Conservation (phyloP, 257 asterid genomes). For the Misopates orontium region DNA sequence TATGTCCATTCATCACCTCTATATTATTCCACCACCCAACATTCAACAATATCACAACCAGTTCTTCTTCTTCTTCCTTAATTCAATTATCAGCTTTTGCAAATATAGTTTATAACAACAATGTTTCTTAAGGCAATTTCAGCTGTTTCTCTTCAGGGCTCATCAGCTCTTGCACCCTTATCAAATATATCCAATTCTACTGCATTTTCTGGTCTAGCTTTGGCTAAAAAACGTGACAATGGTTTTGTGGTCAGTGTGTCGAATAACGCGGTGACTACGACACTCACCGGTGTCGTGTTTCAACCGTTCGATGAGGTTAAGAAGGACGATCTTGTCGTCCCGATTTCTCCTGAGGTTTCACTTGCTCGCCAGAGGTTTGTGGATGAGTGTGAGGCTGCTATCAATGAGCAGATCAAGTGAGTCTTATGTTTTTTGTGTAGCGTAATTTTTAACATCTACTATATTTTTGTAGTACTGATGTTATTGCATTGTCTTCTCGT, state of each 20-base stretch:
- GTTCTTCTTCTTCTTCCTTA: slow-evolving; percentile 7
- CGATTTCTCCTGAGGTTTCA: slow-evolving; percentile 47
- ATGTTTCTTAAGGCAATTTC: slow-evolving; percentile 57
- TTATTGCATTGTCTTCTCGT: not conserved
- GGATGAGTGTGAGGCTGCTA: slow-evolving; percentile 60
- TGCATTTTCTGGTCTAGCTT: not conserved
- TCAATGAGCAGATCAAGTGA: slow-evolving; percentile 92
- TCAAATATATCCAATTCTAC: slow-evolving; percentile 23
- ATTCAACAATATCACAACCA: slow-evolving; percentile 14
- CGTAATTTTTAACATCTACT: too few species aligned
- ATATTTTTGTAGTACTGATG: too few species aligned
- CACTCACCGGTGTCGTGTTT: slow-evolving; percentile 68
- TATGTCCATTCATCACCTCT: slow-evolving; percentile 20
- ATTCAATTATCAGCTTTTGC: not conserved
- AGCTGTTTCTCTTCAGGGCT: slow-evolving; percentile 34
- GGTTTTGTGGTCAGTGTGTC: slow-evolving; percentile 39
- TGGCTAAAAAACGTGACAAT: slow-evolving; percentile 33
- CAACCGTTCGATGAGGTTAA: slow-evolving; percentile 90
- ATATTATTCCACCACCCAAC: slow-evolving; percentile 4
- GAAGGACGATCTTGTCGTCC: slow-evolving; percentile 56
- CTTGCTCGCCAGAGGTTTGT: slow-evolving; percentile 71
- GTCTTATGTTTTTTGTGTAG: too few species aligned
- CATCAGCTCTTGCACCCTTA: slow-evolving; percentile 27
- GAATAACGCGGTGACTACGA: slow-evolving; percentile 28
- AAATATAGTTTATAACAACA: not conserved